Evolutionary conservation across 1,284 basidiomycete species (phyloP).

Genomic region (Entoloma clypeatum): DNA sequence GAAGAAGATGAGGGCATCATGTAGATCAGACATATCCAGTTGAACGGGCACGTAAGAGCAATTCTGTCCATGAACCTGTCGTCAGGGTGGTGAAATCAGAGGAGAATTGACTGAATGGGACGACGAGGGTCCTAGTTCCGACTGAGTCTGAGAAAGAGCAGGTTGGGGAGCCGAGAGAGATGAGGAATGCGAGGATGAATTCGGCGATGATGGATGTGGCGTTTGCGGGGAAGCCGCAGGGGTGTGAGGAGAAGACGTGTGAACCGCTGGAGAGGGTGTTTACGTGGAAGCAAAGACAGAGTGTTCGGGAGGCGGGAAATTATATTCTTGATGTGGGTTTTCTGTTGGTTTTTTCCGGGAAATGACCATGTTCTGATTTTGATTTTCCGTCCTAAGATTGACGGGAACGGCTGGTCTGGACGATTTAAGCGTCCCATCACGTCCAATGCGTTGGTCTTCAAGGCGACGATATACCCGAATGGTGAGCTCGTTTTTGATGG

Average conservation of each 20-base stretch:
- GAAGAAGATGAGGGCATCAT: slow-evolving; percentile 59
- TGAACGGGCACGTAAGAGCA: slow-evolving; percentile 54
- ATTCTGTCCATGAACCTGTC: slow-evolving; percentile 38
- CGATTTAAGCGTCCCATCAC: slow-evolving; percentile 66
- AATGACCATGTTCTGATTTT: not conserved
- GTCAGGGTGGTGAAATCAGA: not conserved
- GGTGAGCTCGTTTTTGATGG: no score
- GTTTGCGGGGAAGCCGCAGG: slow-evolving; percentile 48
- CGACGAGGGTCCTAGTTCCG: slow-evolving; percentile 28
- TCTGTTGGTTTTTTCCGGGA: not conserved
- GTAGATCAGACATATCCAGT: slow-evolving; percentile 48
- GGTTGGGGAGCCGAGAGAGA: slow-evolving; percentile 14
- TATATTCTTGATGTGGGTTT: slow-evolving; percentile 59
- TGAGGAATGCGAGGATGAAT: slow-evolving; percentile 15
- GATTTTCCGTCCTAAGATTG: slow-evolving; percentile 35
- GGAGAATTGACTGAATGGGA: slow-evolving; percentile 30
- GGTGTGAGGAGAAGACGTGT: slow-evolving; percentile 43
- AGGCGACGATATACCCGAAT: slow-evolving; percentile 66
- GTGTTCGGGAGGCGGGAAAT: slow-evolving; percentile 42
- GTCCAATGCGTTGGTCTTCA: slow-evolving; percentile 59
- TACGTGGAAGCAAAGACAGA: slow-evolving; percentile 44
- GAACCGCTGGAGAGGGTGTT: slow-evolving; percentile 39
- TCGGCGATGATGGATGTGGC: slow-evolving; percentile 42
- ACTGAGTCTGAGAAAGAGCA: slow-evolving; percentile 11
- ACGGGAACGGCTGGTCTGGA: slow-evolving; percentile 70